Base-by-base conservation (phyloP, 1,139 yeast species). In the Chernovozyma sophiae-reginae region DNA sequence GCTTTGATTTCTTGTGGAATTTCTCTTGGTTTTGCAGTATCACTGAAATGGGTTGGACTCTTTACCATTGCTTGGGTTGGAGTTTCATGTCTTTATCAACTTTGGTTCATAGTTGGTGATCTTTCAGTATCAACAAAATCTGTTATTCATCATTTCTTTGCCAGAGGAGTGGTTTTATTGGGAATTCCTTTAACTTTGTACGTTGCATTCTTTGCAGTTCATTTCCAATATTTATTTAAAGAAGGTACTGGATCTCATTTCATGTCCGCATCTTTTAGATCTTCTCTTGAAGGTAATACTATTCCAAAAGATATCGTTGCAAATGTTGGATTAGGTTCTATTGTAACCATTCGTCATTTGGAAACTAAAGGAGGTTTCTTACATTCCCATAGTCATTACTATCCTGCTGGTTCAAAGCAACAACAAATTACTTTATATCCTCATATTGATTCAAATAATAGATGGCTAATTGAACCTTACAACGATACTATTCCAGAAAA, bases 61-160 rank as follows among this genome's bases (percentile, higher is more conserved):
- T 92, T 92, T 70, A 92, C 98, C 28, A 62, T 90, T 47, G 89
- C 86, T 7, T 94, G 98, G 97, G 77, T 86, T 43, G 98, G 98
- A 33, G 37, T 74, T 4, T 59, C 79, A 44, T 87, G 95, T 48
- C 58, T 81, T 16, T 74, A 79, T 64, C 94, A 86, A 55, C 62
- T 92, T 50, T 90, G 97, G 97, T 78, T 86, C 58, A 62, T 85
- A 43, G 64, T 89, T 54, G 98, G 97, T 47, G 98, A 94, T 62
- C 74, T 90, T 55, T 55, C 74, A 2, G 74, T 86, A n/a, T 53
- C 81, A 11, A 49, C 80, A 7, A 61, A 58, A 26, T 68, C 72
- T 45, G 65, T 82, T 43, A 46, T 60, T 31, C 62, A 60, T 42
- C 92, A 86, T 52, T 68, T 80, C 39, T 46, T 66, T 13, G 58